phyloP scores from a whole-genome alignment of 352 stramenopile genomes.

The Plasmopara halstedii region DNA sequence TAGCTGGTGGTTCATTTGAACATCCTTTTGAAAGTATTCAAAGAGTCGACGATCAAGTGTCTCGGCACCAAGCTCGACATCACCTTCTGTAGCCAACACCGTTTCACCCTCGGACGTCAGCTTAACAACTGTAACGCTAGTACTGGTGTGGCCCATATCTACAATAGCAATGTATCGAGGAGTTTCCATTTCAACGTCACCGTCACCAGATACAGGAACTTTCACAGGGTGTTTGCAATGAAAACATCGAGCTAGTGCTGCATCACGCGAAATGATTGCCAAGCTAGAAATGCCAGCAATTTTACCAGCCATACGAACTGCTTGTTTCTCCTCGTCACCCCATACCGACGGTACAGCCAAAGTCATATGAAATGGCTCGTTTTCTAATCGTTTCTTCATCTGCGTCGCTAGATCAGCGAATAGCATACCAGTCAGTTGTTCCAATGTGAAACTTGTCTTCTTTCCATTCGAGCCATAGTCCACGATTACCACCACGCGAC shows the following conservation, averaged over 20 bases:
- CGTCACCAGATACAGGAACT: constrained; percentile 5
- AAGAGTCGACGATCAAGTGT: constrained; percentile 75
- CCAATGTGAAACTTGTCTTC: constrained; percentile 49
- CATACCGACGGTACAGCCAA: constrained; percentile 64
- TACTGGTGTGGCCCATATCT: constrained; percentile 82
- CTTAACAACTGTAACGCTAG: constrained; percentile 62
- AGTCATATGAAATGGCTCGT: constrained; percentile 45
- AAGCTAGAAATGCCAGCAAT: constrained; percentile 56
- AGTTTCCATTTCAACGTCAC: constrained; percentile 18
- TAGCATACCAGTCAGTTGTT: constrained; percentile 74
- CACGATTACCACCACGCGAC: constrained; percentile 43
- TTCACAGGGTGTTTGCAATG: constrained; percentile 74
- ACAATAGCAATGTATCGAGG: constrained; percentile 71
- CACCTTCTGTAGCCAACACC: constrained; percentile 43
- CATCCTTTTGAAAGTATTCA: constrained; percentile 66
- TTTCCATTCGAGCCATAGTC: constrained; percentile 43
- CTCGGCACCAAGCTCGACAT: constrained; percentile 56
- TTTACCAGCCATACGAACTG: constrained; percentile 38
- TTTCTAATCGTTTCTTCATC: constrained; percentile 47
- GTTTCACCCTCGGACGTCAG: constrained; percentile 54
- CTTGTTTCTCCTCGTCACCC: constrained; percentile 38
- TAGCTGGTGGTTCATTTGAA: constrained; percentile 48
- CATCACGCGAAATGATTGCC: constrained; percentile 43
- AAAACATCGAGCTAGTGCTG: constrained; percentile 67
- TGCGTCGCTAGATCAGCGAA: constrained; percentile 64